A percentile compares a stretch with the other conserved stretches of the same genome.
phyloP scores from a whole-genome alignment of 331 rosid species.

The Phaseolus coccineus region DNA sequence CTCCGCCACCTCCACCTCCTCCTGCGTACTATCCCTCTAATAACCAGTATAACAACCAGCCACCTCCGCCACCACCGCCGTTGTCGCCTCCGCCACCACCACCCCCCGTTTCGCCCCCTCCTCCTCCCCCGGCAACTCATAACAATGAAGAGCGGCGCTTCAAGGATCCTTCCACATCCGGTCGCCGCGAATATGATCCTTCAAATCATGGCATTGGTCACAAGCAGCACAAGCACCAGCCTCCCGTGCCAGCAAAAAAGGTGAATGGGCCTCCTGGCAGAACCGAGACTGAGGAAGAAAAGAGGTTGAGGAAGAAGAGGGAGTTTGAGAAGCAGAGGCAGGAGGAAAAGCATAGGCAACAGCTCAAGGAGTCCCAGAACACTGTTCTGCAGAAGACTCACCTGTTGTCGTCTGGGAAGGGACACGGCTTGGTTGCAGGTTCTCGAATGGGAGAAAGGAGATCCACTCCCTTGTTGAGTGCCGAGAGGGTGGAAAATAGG shows the following conservation, averaged over 20 bases:
- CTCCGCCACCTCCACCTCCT: slow-evolving; percentile 68
- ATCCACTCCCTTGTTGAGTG: slow-evolving; percentile 70
- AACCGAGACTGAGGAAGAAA: slow-evolving; percentile 88
- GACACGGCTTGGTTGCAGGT: slow-evolving; percentile 81
- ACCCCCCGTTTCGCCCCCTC: slow-evolving; percentile 70
- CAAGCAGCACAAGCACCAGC: slow-evolving; percentile 75
- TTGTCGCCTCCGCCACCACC: slow-evolving; percentile 84
- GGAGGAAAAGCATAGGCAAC: slow-evolving; percentile 89
- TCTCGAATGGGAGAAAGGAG: slow-evolving; percentile 90
- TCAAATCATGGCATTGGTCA: slow-evolving; percentile 57
- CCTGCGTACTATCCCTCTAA: slow-evolving; percentile 70
- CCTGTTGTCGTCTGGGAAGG: slow-evolving; percentile 78
- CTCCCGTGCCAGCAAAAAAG: slow-evolving; percentile 56
- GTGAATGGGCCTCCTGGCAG: slow-evolving; percentile 64
- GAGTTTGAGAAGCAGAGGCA: slow-evolving; percentile 90
- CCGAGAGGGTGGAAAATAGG: slow-evolving; percentile 94
- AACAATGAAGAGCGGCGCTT: slow-evolving; percentile 56
- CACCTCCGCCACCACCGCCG: slow-evolving; percentile 52
- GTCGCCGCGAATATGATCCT: slow-evolving; percentile 69
- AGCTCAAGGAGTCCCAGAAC: slow-evolving; percentile 86
- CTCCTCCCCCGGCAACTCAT: slow-evolving; percentile 54
- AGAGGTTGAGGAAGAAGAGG: slow-evolving; percentile 78
- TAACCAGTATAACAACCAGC: slow-evolving; percentile 64
- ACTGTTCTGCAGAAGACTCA: slow-evolving; percentile 76
- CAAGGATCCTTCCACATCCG: slow-evolving; percentile 62